phyloP scores from a whole-genome alignment of 768 basidiomycete genomes.

The Amanita pallidorosea region DNA sequence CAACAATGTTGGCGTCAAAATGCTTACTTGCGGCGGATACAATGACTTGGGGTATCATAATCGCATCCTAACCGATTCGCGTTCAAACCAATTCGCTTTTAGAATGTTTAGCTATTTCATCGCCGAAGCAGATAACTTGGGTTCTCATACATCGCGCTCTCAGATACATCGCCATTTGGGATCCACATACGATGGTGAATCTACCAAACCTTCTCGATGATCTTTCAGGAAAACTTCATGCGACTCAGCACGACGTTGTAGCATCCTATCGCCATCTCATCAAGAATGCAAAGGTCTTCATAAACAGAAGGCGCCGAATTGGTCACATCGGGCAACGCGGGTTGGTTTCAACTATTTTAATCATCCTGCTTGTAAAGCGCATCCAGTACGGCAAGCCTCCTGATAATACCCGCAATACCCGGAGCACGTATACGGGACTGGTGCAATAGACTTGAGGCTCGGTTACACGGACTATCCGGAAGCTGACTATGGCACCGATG shows the following conservation, averaged over 20 bases:
- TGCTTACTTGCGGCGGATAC: constrained; percentile 32
- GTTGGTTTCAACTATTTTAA: constrained; percentile 27
- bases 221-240: constrained; percentile 20
- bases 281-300: constrained; percentile 25
- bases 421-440: constrained; percentile 17
- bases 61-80: neutral
- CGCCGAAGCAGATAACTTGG: constrained; percentile 25
- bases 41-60: constrained; percentile 31
- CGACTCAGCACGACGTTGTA: constrained; percentile 28
- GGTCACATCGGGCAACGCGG: constrained; percentile 21
- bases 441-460: constrained; percentile 13
- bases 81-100: neutral
- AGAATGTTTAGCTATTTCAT: constrained; percentile 34
- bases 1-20: constrained; percentile 31
- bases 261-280: constrained; percentile 23
- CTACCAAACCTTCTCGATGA: neutral
- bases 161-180: constrained; percentile 15
- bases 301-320: constrained; percentile 30
- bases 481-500: constrained; percentile 9
- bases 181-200: constrained; percentile 21
- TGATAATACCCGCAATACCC: constrained; percentile 20
- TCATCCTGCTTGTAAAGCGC: constrained; percentile 29
- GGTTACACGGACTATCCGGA: constrained; percentile 29
- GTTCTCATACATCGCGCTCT: constrained; percentile 20
- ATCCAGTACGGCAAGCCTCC: constrained; percentile 21